A percentile compares a stretch with the other conserved stretches of the same genome.
phyloP scores from a whole-genome alignment of 345 rosid species.

The Boechera retrofracta region DNA sequence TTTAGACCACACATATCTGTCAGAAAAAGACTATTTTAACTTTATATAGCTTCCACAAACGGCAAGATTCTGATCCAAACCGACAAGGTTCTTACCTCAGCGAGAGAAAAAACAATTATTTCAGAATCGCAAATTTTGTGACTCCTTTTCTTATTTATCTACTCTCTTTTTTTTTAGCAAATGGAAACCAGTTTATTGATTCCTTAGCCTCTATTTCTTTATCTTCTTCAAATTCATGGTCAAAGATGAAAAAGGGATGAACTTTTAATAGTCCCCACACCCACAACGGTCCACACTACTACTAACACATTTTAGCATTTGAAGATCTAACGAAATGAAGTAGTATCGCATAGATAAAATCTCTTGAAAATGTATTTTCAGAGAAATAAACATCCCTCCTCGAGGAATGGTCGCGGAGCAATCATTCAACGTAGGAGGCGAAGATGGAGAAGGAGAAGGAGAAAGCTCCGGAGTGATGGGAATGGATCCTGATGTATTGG shows the following conservation, averaged over 20 bases:
- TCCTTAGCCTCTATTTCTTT: not conserved
- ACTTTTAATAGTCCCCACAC: conserved; percentile 34
- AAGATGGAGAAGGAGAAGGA: conserved; percentile 48
- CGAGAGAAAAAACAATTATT: not conserved
- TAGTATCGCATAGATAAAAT: not conserved
- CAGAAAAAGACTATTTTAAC: conserved; percentile 14
- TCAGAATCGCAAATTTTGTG: not conserved
- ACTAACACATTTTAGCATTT: conserved; percentile 6
- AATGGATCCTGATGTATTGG: conserved; percentile 85
- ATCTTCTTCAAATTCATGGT: conserved; percentile 12
- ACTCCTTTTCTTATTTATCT: conserved; percentile 12
- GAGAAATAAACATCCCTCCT: conserved; percentile 57
- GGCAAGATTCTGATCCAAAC: conserved; percentile 43
- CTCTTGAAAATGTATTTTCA: conserved; percentile 27
- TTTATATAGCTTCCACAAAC: conserved; percentile 44
- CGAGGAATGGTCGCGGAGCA: conserved; percentile 57
- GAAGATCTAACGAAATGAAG: not conserved
- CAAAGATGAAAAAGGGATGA: conserved; percentile 19
- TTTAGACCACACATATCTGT: conserved; percentile 28
- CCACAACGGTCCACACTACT: conserved; percentile 20
- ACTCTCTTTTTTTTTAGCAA: not conserved
- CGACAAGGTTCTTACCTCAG: conserved; percentile 35
- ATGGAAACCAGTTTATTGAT: conserved; percentile 15
- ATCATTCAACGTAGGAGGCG: conserved; percentile 44
- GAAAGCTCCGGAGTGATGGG: conserved; percentile 48